Conservation (phyloP, 495 filamentous ascomycete genomes). For the Aspergillus hancockii region DNA sequence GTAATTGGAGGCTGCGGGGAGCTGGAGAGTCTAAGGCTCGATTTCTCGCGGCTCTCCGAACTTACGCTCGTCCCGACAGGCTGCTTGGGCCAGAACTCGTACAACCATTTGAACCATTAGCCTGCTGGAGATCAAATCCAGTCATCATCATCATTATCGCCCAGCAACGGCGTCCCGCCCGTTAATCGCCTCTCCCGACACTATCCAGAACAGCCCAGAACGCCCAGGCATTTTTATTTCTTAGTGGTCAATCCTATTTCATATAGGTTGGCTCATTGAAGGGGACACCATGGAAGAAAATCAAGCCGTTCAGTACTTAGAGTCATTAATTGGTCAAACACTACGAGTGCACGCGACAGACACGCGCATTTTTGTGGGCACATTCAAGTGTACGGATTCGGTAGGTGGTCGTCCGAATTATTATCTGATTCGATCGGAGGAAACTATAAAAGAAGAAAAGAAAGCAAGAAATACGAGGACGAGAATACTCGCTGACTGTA, state of each 20-base stretch:
- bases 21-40: not conserved
- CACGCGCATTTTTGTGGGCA: constrained; percentile 82
- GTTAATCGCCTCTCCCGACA: not conserved
- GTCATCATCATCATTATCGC: not conserved
- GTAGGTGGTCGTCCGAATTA: constrained; percentile 46
- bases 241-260: constrained; percentile 8
- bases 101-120: not conserved
- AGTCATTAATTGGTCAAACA: constrained; percentile 48
- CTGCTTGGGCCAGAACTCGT: not conserved
- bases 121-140: not conserved
- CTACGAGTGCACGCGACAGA: constrained; percentile 83
- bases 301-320: constrained; percentile 44
- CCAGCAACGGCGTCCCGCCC: not conserved
- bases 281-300: constrained; percentile 38
- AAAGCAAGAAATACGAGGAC: constrained; percentile 8
- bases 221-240: constrained; percentile 6
- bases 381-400: constrained; percentile 92
- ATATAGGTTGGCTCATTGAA: constrained; percentile 12
- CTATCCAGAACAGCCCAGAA: constrained; percentile 16
- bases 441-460: constrained; percentile 4
- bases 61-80: not conserved
- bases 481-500: constrained; percentile 16
- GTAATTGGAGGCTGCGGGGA: not conserved
- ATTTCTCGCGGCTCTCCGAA: not conserved
- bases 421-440: constrained; percentile 8